A percentile compares a stretch with the other conserved stretches of the same genome.
Evolutionary conservation across 2,329 filamentous ascomycete species (phyloP).

Genomic region (Cytospora piceae): DNA sequence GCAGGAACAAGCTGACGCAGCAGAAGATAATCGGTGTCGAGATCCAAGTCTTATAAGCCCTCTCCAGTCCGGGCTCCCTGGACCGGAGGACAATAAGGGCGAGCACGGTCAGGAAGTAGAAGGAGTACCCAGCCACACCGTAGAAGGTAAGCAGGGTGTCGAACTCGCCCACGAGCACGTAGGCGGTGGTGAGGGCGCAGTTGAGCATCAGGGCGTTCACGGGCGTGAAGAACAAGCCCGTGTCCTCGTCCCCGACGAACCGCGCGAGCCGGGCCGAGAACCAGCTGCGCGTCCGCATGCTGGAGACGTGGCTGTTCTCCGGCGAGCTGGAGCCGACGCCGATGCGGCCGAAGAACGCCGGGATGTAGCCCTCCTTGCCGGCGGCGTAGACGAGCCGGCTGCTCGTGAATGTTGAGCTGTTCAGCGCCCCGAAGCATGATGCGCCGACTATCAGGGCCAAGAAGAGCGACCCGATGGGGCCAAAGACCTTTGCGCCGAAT

Average conservation of each 20-base stretch:
- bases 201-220: slow-evolving; percentile 90
- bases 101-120: slow-evolving; percentile 95
- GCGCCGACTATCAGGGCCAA: slow-evolving; percentile 88
- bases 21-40: slow-evolving; percentile 97
- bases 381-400: slow-evolving; percentile 92
- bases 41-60: slow-evolving; percentile 96
- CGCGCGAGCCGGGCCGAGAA: slow-evolving; percentile 61
- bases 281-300: slow-evolving; percentile 57
- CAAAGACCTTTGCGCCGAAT: slow-evolving; percentile 90
- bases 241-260: slow-evolving; percentile 75
- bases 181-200: slow-evolving; percentile 69
- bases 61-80: slow-evolving; percentile 81
- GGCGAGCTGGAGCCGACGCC: slow-evolving; percentile 60
- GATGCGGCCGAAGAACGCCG: slow-evolving; percentile 78
- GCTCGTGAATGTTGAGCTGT: slow-evolving; percentile 91
- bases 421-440: slow-evolving; percentile 92
- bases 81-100: slow-evolving; percentile 90
- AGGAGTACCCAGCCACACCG: slow-evolving; percentile 94
- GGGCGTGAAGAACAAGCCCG: slow-evolving; percentile 89
- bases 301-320: slow-evolving; percentile 46
- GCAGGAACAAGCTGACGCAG: slow-evolving; percentile 91
- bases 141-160: slow-evolving; percentile 93
- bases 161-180: slow-evolving; percentile 88
- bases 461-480: slow-evolving; percentile 77
- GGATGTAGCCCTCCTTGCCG: slow-evolving; percentile 93